A percentile compares a stretch with the other conserved stretches of the same genome.
Conservation (phyloP, 2,329 filamentous ascomycete genomes). For the Fusarium miscanthi region DNA sequence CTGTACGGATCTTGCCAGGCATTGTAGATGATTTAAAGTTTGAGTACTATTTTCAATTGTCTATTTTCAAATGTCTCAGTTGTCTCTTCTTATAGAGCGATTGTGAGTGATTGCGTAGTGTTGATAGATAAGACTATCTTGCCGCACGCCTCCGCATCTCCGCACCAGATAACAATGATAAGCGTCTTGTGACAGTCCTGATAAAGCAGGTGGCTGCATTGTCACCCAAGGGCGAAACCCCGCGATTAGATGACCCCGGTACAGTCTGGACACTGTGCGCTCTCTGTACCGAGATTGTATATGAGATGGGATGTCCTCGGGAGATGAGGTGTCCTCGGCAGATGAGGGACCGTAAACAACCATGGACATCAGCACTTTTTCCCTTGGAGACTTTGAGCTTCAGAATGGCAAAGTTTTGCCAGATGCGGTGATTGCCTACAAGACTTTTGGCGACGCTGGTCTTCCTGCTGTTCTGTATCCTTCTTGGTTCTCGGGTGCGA, state of each 20-base stretch:
- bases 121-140: conserved; percentile 16
- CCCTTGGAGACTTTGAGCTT: conserved; percentile 74
- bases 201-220: conserved; percentile 30
- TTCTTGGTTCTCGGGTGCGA: conserved; percentile 73
- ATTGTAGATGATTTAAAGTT: conserved; percentile 8
- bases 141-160: conserved; percentile 20
- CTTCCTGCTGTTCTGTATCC: conserved; percentile 79
- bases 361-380: conserved; percentile 52
- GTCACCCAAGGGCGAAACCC: conserved; percentile 32
- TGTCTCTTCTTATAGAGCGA: not conserved
- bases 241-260: not conserved
- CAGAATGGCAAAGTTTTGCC: conserved; percentile 71
- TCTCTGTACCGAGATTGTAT: not conserved
- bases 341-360: not conserved
- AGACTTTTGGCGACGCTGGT: conserved; percentile 73
- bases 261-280: not conserved
- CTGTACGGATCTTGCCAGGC: conserved; percentile 42
- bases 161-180: conserved; percentile 34
- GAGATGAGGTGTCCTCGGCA: not conserved
- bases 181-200: conserved; percentile 25
- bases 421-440: conserved; percentile 78
- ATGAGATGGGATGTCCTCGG: conserved; percentile 8
- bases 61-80: not conserved
- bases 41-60: not conserved
- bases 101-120: not conserved